Evolutionary conservation across 257 asterid genomes (phyloP).

Genomic region (Rhazya stricta): DNA sequence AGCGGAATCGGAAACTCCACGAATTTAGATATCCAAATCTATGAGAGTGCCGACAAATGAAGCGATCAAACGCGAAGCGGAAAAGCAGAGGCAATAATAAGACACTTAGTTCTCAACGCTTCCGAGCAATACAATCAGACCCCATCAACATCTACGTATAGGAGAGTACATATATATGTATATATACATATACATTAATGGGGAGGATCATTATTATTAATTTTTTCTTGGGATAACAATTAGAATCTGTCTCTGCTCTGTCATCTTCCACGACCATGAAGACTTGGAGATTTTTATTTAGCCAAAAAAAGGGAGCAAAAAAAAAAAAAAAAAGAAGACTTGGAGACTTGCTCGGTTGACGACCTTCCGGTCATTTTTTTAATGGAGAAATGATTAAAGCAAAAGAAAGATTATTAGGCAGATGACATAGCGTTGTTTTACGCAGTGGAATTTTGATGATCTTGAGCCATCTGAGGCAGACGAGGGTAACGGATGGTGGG

Average conservation of each 20-base stretch:
- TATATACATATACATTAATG: neutral
- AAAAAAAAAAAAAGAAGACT: no score
- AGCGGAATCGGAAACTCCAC: neutral
- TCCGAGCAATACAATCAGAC: neutral
- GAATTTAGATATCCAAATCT: neutral
- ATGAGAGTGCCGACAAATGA: neutral
- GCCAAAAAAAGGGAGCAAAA: no score
- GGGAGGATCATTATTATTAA: neutral
- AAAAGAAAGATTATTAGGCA: no score
- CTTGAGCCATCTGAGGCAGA: no score
- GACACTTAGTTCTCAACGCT: neutral
- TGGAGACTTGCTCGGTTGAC: neutral
- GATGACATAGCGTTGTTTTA: no score
- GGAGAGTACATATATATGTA: no score
- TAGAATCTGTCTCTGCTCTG: neutral
- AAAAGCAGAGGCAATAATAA: neutral
- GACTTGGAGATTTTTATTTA: no score
- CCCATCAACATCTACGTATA: neutral
- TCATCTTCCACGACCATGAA: no score
- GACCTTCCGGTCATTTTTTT: neutral
- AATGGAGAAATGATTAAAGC: no score
- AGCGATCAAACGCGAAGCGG: neutral
- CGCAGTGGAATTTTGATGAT: no score
- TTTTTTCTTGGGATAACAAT: neutral
- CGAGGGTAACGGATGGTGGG: no score